phyloP scores from a whole-genome alignment of 2,329 filamentous ascomycete genomes.

The Hypoxylon sp. region DNA sequence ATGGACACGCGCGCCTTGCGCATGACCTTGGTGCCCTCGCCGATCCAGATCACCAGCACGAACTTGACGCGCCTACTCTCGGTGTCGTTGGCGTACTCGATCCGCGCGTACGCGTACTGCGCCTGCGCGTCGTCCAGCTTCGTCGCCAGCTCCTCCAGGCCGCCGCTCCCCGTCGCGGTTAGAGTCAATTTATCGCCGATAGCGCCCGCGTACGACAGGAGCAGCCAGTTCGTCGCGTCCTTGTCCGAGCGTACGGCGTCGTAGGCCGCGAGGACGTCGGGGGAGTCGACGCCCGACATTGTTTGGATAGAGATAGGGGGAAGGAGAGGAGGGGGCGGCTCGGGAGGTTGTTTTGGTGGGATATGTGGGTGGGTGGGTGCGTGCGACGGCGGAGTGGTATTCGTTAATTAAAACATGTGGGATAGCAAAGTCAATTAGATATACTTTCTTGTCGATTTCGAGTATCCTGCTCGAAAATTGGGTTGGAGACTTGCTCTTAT shows the following conservation, averaged over 20 bases:
- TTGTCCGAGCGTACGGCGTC: conserved; percentile 76
- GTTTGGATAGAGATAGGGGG: background rate
- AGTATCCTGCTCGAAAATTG: conserved; percentile 24
- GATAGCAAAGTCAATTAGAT: conserved; percentile 11
- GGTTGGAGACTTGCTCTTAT: conserved; percentile 8
- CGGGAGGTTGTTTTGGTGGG: conserved; percentile 8
- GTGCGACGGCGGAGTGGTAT: conserved; percentile 3
- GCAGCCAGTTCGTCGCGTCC: conserved; percentile 73
- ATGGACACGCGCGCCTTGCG: conserved; percentile 76
- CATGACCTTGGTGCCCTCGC: conserved; percentile 73
- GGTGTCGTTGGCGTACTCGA: conserved; percentile 78
- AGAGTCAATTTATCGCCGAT: conserved; percentile 69
- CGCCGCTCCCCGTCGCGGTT: conserved; percentile 68
- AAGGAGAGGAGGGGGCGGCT: background rate
- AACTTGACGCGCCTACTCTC: conserved; percentile 78
- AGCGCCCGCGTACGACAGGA: conserved; percentile 69
- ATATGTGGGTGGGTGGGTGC: background rate
- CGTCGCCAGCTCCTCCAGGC: conserved; percentile 67
- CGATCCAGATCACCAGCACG: conserved; percentile 75
- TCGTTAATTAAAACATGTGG: conserved; percentile 35
- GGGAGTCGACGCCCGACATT: conserved; percentile 70
- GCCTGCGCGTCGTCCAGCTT: conserved; percentile 69
- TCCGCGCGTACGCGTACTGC: conserved; percentile 73
- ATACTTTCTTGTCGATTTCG: conserved; percentile 17
- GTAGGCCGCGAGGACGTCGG: conserved; percentile 73